Base-by-base conservation (phyloP, 23 red algal species). In the Chondrus crispus region DNA sequence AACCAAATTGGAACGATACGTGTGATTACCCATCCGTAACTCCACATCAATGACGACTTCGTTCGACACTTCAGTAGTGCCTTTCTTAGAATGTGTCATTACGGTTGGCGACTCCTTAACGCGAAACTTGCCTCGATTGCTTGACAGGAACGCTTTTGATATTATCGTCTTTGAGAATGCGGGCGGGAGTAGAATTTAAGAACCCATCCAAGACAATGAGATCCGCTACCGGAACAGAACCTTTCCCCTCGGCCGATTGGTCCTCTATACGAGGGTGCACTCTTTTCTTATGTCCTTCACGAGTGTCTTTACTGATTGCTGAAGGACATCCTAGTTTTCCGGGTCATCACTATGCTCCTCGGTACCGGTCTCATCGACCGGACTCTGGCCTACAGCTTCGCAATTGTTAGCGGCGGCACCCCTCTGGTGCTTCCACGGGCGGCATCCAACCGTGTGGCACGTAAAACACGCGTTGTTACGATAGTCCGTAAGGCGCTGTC, bases 261-360 rank as follows among this genome's bases (percentile, higher is more conserved):
- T 54, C 50, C 50, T 20, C 20, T 54, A 54, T 20, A 14, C 13
- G 50, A 54, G 50, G 20, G 20, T 14, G 20, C 50, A 72, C 12
- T 18, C 66, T 30, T 14, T 72, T 72, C 12, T 33, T 14, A 42
- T 14, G 83, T 73, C 62, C 64, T 87, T 73, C 24, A 19, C 26
- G 62, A 48, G 83, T 87, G 62, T 43, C 9, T 38, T 73, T 87
- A 44, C 63, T 87, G 26, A 5, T 47, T 87, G 47, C 29, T 6
- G 24, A 84, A 84, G 80, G 50, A 84, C 80, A 6, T 6, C 38
- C 38, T 84, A 62, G 80, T 84, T 84, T 87, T 73, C 53, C 62
- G 37, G 24, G 2, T 24, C 43, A 29, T 71, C 62, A 2, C 58
- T 85, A 87, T 4, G 44, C n/a, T 50, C 5, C 42, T 20, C 22